Conservation (phyloP, 1,284 basidiomycete genomes). For the Ganoderma lucidum region DNA sequence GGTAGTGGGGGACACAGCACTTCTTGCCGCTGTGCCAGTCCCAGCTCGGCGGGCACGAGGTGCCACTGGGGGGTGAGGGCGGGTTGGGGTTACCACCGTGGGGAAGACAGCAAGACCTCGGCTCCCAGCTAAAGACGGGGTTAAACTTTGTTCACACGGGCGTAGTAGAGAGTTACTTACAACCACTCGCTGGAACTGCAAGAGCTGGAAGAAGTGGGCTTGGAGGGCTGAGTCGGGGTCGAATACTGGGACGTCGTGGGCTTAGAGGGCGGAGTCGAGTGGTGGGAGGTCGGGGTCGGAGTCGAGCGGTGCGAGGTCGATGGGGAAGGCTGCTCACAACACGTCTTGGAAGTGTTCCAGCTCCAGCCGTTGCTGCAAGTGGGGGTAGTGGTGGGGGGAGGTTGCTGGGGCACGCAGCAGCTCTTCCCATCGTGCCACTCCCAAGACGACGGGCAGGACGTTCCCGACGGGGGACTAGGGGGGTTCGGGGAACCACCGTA, state of each 20-base stretch:
- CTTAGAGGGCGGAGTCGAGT: neutral
- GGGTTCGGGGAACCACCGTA: constrained; percentile 52
- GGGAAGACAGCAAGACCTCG: constrained; percentile 56
- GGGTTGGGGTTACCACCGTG: constrained; percentile 53
- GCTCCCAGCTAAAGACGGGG: constrained; percentile 21
- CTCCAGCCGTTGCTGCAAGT: constrained; percentile 53
- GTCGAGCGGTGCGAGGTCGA: neutral
- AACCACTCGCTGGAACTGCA: constrained; percentile 24
- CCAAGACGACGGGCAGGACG: constrained; percentile 47
- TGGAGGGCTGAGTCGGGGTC: constrained; percentile 9
- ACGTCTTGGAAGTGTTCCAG: constrained; percentile 35
- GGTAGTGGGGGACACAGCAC: constrained; percentile 56
- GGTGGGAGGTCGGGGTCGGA: neutral
- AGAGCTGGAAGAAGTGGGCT: constrained; percentile 17
- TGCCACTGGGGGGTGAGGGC: constrained; percentile 57
- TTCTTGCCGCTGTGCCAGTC: constrained; percentile 47
- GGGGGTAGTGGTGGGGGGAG: constrained; percentile 41
- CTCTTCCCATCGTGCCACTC: constrained; percentile 45
- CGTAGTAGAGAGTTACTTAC: constrained; percentile 10
- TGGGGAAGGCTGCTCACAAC: constrained; percentile 3
- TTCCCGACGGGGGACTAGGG: constrained; percentile 56
- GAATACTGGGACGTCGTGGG: neutral
- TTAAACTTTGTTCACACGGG: neutral
- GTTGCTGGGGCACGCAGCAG: constrained; percentile 54
- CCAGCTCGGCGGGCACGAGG: constrained; percentile 50